A percentile compares a stretch with the other conserved stretches of the same genome.
Evolutionary conservation across 306 rosid genomes (phyloP).

Genomic region (Prunus campanulata): DNA sequence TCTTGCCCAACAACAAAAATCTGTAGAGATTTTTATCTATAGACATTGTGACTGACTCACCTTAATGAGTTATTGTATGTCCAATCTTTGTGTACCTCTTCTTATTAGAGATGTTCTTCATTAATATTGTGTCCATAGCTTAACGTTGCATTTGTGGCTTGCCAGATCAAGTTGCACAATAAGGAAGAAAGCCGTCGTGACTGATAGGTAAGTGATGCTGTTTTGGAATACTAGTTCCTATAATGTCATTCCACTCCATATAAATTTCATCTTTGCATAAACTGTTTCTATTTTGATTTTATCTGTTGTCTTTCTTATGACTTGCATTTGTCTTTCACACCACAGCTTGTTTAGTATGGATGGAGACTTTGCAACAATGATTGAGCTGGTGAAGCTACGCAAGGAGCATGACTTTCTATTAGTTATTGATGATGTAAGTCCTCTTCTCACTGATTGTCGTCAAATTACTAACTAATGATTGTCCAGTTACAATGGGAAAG

Average conservation of each 20-base stretch:
- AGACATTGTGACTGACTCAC: slow-evolving; percentile 90
- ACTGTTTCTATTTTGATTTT: not conserved
- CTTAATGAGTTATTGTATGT: slow-evolving; percentile 76
- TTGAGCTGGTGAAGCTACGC: slow-evolving; percentile 69
- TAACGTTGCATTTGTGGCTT: slow-evolving; percentile 14
- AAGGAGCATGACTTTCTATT: slow-evolving; percentile 70
- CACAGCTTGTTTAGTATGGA: slow-evolving; percentile 98
- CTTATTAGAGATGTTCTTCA: too few relatives aligned
- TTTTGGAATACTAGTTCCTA: not conserved
- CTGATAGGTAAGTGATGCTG: slow-evolving; percentile 66
- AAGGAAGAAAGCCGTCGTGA: slow-evolving; percentile 81
- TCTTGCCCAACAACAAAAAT: slow-evolving; percentile 72
- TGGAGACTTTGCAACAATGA: slow-evolving; percentile 92
- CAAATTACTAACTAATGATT: too few relatives aligned
- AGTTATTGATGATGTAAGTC: slow-evolving; percentile 83
- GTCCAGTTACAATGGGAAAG: too few relatives aligned
- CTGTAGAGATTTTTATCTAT: slow-evolving; percentile 68
- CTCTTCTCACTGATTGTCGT: too few relatives aligned
- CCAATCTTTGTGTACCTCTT: not conserved
- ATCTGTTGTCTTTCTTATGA: not conserved
- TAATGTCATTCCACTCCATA: too few relatives aligned
- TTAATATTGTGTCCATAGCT: slow-evolving; percentile 2
- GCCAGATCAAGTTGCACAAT: slow-evolving; percentile 68
- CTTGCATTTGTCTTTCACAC: not conserved
- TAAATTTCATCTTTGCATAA: not conserved